phyloP scores from a whole-genome alignment of 1,284 basidiomycete species.

The Macrocystidia cucumis region DNA sequence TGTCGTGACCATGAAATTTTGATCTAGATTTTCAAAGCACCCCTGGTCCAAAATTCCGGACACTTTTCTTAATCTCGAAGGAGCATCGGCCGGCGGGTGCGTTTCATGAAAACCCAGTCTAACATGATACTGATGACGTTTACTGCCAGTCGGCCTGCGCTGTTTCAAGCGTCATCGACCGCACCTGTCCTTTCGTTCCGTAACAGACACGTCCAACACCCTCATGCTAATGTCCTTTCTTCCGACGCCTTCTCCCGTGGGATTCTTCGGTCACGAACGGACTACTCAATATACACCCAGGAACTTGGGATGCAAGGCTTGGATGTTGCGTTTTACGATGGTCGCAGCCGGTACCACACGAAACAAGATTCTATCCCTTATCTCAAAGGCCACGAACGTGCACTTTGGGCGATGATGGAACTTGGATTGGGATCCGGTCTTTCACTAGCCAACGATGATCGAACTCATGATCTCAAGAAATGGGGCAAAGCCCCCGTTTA shows the following conservation, averaged over 20 bases:
- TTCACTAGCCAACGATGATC: slow-evolving; percentile 38
- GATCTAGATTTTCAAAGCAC: slow-evolving; percentile 56
- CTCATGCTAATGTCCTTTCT: slow-evolving; percentile 60
- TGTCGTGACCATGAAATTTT: neutral
- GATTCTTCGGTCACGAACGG: slow-evolving; percentile 56
- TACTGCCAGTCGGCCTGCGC: slow-evolving; percentile 57
- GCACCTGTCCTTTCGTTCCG: slow-evolving; percentile 43
- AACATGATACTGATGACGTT: slow-evolving; percentile 5
- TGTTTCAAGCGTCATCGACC: slow-evolving; percentile 58
- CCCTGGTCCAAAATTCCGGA: slow-evolving; percentile 62
- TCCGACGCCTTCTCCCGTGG: slow-evolving; percentile 59
- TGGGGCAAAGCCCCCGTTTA: slow-evolving; percentile 40
- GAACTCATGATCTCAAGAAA: slow-evolving; percentile 16
- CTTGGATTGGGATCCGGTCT: slow-evolving; percentile 44
- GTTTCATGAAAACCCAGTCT: slow-evolving; percentile 2
- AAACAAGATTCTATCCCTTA: slow-evolving; percentile 53
- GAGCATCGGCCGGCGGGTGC: slow-evolving; percentile 77
- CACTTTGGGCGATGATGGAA: slow-evolving; percentile 75
- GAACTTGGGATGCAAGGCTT: slow-evolving; percentile 49
- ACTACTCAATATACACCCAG: slow-evolving; percentile 55
- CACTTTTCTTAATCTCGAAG: slow-evolving; percentile 73
- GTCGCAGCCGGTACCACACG: slow-evolving; percentile 66
- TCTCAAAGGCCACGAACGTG: slow-evolving; percentile 39
- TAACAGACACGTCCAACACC: slow-evolving; percentile 40
- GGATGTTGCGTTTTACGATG: slow-evolving; percentile 69